Conservation (phyloP, 805 yeast genomes). For the Monosporozyma aerobia region DNA sequence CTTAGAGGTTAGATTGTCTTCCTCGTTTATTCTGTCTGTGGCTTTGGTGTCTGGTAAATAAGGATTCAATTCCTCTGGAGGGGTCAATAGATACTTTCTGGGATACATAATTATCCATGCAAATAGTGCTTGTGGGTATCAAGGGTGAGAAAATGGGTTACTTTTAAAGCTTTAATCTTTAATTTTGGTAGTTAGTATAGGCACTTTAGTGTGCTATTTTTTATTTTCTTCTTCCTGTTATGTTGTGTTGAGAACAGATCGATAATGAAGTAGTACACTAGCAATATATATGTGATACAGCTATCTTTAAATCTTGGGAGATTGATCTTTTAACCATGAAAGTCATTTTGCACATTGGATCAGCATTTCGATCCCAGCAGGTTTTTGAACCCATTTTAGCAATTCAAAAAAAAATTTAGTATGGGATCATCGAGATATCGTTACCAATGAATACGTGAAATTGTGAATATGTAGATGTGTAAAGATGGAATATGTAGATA, state of each 20-base stretch:
- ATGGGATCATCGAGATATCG: background rate
- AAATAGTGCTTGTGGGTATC: background rate
- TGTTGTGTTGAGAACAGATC: too few relatives aligned
- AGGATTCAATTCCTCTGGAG: slow-evolving; percentile 30
- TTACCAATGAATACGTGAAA: background rate
- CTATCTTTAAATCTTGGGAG: background rate
- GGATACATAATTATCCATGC: slow-evolving; percentile 8
- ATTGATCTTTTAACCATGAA: too few relatives aligned
- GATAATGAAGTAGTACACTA: background rate
- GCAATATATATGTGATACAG: background rate
- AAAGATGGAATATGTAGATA: background rate
- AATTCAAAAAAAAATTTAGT: background rate
- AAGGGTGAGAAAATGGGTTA: background rate
- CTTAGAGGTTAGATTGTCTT: background rate
- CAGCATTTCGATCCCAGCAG: background rate
- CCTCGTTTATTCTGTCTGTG: background rate
- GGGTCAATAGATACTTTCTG: slow-evolving; percentile 22
- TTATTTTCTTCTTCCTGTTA: too few relatives aligned
- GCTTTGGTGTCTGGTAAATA: slow-evolving; percentile 7
- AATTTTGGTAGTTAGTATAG: too few relatives aligned
- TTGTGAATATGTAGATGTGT: background rate
- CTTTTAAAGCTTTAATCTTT: too few relatives aligned
- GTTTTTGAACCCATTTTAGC: background rate
- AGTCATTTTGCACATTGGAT: background rate
- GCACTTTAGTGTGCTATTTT: too few relatives aligned